Evolutionary conservation across 768 basidiomycete species (phyloP).

Genomic region (Wakefieldia striispora): DNA sequence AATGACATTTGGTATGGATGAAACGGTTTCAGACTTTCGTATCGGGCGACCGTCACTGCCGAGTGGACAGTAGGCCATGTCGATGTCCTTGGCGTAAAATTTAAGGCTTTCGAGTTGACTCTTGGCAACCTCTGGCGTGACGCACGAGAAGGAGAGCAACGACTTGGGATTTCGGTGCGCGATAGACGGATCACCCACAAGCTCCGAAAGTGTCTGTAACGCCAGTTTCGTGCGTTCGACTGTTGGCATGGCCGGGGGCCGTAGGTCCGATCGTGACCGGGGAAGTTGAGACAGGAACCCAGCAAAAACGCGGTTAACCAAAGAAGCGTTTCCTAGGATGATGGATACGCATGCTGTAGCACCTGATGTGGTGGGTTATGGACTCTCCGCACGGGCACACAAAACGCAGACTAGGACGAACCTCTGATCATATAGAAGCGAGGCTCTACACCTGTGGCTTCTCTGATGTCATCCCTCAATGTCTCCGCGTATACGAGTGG

Average conservation of each 20-base stretch:
- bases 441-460: slow-evolving; percentile 45
- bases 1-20: not conserved
- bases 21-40: slow-evolving; percentile 48
- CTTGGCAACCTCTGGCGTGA: slow-evolving; percentile 49
- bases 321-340: slow-evolving; percentile 52
- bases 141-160: slow-evolving; percentile 65
- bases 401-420: slow-evolving; percentile 20
- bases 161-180: slow-evolving; percentile 54
- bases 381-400: not conserved
- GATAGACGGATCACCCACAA: slow-evolving; percentile 46
- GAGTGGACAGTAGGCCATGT: slow-evolving; percentile 53
- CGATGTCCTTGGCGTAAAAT: slow-evolving; percentile 44
- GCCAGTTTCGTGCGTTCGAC: slow-evolving; percentile 55
- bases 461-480: slow-evolving; percentile 46
- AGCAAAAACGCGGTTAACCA: slow-evolving; percentile 60
- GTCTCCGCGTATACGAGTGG: slow-evolving; percentile 57
- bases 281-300: slow-evolving; percentile 62
- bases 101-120: slow-evolving; percentile 50
- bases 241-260: slow-evolving; percentile 33
- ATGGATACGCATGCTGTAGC: slow-evolving; percentile 55
- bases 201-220: slow-evolving; percentile 49
- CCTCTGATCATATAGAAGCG: slow-evolving; percentile 63
- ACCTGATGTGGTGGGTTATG: slow-evolving; percentile 35
- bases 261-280: slow-evolving; percentile 47
- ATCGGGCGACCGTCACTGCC: slow-evolving; percentile 56